Base-by-base conservation (phyloP, 768 basidiomycete species). In the Tulasnella calospora region DNA sequence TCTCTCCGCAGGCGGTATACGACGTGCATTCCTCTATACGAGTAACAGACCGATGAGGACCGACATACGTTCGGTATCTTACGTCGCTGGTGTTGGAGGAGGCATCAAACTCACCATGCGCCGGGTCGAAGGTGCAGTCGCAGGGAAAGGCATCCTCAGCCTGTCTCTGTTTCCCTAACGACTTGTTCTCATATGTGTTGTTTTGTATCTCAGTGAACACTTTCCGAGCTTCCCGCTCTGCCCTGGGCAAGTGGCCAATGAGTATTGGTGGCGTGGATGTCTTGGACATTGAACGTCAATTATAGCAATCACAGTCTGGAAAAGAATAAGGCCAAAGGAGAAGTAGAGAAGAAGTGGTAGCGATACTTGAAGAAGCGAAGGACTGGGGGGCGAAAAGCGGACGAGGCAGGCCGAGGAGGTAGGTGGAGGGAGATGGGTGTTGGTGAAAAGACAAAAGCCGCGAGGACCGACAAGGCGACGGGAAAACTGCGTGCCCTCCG, bases 141-240 rank as follows among this genome's bases (percentile, higher is more conserved):
- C 98, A 99, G 33, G 91, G 90, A 92, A 96, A 94, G 85, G 94
- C 93, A 86, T 99, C 98, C 82, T 92, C 88, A 76, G 91, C 88
- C 85, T 97, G 94, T 82, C 92, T 90, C 75, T 93, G 94, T 81
- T 90, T 89, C n/a, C 97, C 97, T 77, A 98, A 86, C 40, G 91
- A 88, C 83, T 90, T 91, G 85, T 91, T 91, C 87, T 97, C 95
- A 84, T 98, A 98, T 82, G 90, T 91, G 84, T 95, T 97, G 82
- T 86, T 88, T 79, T 84, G 81, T 82, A 98, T 90, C 85, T 93
- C 89, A 80, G 84, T 85, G 83, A 97, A 98, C 12, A 89, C 91
- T 80, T 85, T 86, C 79, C 91, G 84, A 57, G 96, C 96, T 21
- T 87, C 90, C 75, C 89, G 86, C 82, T 92, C 90, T 40, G 95